A percentile compares a stretch with the other conserved stretches of the same genome.
phyloP scores from a whole-genome alignment of 257 asterid species.

The Solanum bulbocastanum region DNA sequence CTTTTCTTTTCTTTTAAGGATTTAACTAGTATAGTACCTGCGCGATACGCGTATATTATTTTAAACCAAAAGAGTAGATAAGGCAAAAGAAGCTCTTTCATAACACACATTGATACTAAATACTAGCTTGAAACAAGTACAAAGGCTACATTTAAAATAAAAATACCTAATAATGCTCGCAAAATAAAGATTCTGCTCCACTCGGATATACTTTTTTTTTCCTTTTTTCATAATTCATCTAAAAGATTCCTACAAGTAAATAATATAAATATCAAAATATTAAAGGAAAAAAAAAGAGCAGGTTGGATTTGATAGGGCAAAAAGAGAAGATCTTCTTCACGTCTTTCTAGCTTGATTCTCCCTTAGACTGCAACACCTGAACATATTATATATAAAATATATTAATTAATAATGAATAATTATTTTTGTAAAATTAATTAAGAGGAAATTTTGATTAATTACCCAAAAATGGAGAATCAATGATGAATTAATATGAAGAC shows the following conservation, averaged over 20 bases:
- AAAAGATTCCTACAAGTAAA: slow-evolving; percentile 9
- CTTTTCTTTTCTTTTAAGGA: no score
- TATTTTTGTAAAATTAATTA: not conserved
- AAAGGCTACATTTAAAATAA: slow-evolving; percentile 3
- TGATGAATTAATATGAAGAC: slow-evolving; percentile 36
- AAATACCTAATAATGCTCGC: slow-evolving; percentile 17
- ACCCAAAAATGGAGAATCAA: slow-evolving; percentile 57
- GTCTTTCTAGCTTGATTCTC: slow-evolving; percentile 33
- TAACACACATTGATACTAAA: slow-evolving; percentile 13
- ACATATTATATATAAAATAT: not conserved
- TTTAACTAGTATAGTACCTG: not conserved
- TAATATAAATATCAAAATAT: slow-evolving; percentile 16
- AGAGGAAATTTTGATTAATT: not conserved
- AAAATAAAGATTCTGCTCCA: slow-evolving; percentile 12
- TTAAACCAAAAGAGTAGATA: not conserved
- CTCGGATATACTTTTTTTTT: slow-evolving; percentile 13
- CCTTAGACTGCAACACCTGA: slow-evolving; percentile 29
- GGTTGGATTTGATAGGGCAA: slow-evolving; percentile 15
- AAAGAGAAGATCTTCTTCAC: slow-evolving; percentile 11
- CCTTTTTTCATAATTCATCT: slow-evolving; percentile 16
- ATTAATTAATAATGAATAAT: not conserved
- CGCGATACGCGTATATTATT: no score
- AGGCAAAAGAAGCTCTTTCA: not conserved
- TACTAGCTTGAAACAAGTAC: slow-evolving; percentile 26
- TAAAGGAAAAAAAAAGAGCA: not conserved